Base-by-base conservation (phyloP, 2,329 filamentous ascomycete genomes). In the Arthrobotrys megalospora region DNA sequence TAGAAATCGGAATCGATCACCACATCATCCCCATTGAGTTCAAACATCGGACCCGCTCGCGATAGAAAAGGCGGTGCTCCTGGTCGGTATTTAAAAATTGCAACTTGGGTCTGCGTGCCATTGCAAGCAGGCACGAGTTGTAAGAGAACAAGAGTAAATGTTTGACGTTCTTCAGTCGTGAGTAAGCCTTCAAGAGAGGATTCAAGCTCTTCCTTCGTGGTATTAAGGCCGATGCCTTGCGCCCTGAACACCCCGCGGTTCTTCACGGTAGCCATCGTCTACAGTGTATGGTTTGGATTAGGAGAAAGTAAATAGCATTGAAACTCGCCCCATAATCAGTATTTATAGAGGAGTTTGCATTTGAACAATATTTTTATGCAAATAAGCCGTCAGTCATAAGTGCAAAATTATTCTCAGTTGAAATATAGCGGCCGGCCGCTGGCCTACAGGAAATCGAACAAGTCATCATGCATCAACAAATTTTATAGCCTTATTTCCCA, bases 161-260 rank as follows among this genome's bases (percentile, higher is more conserved):
- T 5, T 28, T 8, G 3, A 12, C 7, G 19, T 10, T 28, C 19
- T 28, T 50, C 19, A 3, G 0, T 12, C 11, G 19, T 28, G 11
- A 50, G 19, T 3, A 28, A 28, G 10, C 10, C 24, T 24, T 28
- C 47, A 11, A 50, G 19, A 2, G 6, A 10, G 1, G 28, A 7
- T 12, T 38, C 28, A 12, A 58, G 16, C 14, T 16, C 28, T 1
- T 58, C 52, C 8, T 36, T 16, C 1, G 36, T 58, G 12, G 36
- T 21, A 16, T 12, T 11, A 3, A 2, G 28, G 52, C 14, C 21
- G 12, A 58, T 38, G 14, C 52, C 52, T 36, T 36, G 52, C 32
- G 52, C 52, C 19, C 52, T 36, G 16, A 58, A 58, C 4, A 58
- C 28, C 11, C 28, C 28, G 28, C 52, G 28, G 11, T 58, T 58